A percentile compares a stretch with the other conserved stretches of the same genome.
phyloP scores from a whole-genome alignment of 75 land plant species.

The Cupressus sempervirens region DNA sequence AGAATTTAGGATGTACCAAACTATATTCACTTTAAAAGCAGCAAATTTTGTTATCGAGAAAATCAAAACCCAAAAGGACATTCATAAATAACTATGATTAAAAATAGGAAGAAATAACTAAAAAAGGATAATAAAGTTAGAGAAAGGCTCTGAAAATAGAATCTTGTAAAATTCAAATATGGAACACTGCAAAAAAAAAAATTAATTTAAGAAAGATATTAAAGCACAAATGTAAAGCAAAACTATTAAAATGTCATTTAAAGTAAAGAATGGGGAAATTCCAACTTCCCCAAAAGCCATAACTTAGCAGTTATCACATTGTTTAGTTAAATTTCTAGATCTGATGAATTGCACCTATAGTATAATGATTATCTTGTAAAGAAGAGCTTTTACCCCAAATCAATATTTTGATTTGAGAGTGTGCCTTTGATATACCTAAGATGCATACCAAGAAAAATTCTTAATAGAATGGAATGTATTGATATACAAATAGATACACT shows the following conservation, averaged over 20 bases:
- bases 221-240: not conserved
- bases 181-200: not conserved
- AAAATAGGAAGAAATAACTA: not conserved
- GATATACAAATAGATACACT: not conserved
- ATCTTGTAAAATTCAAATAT: not conserved
- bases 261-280: not conserved
- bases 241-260: not conserved
- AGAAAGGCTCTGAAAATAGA: not conserved
- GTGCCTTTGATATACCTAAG: not conserved
- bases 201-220: not conserved
- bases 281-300: not conserved
- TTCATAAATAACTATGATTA: not conserved
- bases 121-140: not conserved
- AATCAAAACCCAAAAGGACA: not conserved
- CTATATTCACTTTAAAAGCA: not conserved
- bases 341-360: not conserved
- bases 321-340: not conserved
- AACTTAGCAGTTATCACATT: not conserved
- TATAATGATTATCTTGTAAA: not conserved
- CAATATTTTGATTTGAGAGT: not conserved
- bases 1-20: slow-evolving; percentile 2
- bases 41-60: slow-evolving; percentile 1
- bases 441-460: not conserved
- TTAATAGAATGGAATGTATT: not conserved
- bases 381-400: not conserved